These are phyloP conservation scores for Stagonosporopsis cucurbitacearum DNA, from an alignment of 2,329 filamentous ascomycete species.

Conservation along the genomic window DNA sequence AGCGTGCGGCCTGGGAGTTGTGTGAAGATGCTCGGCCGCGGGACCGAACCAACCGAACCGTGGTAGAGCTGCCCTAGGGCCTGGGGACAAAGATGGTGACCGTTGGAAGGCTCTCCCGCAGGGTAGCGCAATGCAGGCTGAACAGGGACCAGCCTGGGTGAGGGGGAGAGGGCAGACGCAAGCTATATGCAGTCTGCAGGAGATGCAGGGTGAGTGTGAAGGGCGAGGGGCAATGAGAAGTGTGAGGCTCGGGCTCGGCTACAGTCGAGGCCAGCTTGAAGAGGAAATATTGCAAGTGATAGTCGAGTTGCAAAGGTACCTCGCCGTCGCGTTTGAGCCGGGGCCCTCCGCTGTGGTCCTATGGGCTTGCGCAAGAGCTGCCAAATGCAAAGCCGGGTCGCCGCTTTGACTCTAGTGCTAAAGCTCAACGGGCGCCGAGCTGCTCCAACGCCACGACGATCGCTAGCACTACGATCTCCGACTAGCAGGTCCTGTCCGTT, in stretches of 20 bases:
- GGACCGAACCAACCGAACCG: conserved; percentile 31
- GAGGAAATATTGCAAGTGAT: conserved; percentile 23
- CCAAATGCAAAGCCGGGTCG: conserved; percentile 26
- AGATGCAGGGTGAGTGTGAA: conserved; percentile 20
- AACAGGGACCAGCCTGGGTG: conserved; percentile 18
- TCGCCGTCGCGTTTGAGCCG: conserved; percentile 22
- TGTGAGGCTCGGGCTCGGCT: conserved; percentile 20
- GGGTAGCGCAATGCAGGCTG: conserved; percentile 22
- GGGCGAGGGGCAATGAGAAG: conserved; percentile 16
- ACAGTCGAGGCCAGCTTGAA: conserved; percentile 21
- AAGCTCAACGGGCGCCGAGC: conserved; percentile 40
- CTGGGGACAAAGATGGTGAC: conserved; percentile 23
- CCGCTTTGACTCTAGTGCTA: conserved; percentile 31
- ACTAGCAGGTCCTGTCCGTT: conserved; percentile 32
- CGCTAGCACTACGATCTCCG: conserved; percentile 32
- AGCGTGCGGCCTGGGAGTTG: conserved; percentile 2
- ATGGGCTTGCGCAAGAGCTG: conserved; percentile 29
- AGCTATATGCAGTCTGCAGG: conserved; percentile 14
- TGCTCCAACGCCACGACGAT: conserved; percentile 35
- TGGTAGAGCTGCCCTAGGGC: conserved; percentile 22
- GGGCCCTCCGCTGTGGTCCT: conserved; percentile 39
- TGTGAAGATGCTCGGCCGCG: conserved; percentile 18
- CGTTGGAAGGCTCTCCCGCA: conserved; percentile 20
- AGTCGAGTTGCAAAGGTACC: conserved; percentile 27
- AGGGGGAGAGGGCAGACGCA: conserved; percentile 12